These are phyloP conservation scores for Tulasnella sp. DNA, from an alignment of 768 basidiomycete species.

Conservation along the genomic window DNA sequence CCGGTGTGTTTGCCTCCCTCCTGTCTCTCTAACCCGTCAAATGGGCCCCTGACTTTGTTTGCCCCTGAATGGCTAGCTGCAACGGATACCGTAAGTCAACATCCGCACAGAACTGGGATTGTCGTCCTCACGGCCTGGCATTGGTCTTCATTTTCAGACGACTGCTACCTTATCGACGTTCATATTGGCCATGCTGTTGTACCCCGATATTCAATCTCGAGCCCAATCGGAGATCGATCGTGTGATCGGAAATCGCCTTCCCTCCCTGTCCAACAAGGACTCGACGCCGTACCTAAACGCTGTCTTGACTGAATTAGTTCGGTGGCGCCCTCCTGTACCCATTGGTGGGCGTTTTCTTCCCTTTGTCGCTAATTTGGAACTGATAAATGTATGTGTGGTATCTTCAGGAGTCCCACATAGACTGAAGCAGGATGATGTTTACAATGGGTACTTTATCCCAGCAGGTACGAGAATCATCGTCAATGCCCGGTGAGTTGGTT, in stretches of 20 bases:
- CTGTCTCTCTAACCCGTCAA: no score
- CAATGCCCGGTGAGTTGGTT: not conserved
- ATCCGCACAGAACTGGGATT: not conserved
- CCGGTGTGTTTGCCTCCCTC: no score
- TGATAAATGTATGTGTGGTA: not conserved
- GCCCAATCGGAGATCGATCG: constrained; percentile 31
- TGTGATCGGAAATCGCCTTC: constrained; percentile 26
- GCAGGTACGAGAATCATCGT: not conserved
- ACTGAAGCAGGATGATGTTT: not conserved
- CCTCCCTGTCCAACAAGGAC: constrained; percentile 19
- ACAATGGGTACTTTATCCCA: constrained; percentile 1
- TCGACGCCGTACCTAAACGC: constrained; percentile 19
- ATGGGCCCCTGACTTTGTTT: no score
- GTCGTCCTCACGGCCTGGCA: not conserved
- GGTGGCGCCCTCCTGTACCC: constrained; percentile 17
- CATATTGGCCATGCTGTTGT: constrained; percentile 23
- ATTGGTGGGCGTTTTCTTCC: not conserved
- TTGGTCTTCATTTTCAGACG: constrained; percentile 9
- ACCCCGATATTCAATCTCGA: constrained; percentile 23
- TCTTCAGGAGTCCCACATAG: not conserved
- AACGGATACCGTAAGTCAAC: not conserved
- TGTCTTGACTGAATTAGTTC: constrained; percentile 14
- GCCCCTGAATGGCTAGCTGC: no score
- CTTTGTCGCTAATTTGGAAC: no score
- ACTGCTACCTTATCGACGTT: constrained; percentile 18